Conservation (phyloP, 768 basidiomycete genomes). For the Boletus rubescentipes region DNA sequence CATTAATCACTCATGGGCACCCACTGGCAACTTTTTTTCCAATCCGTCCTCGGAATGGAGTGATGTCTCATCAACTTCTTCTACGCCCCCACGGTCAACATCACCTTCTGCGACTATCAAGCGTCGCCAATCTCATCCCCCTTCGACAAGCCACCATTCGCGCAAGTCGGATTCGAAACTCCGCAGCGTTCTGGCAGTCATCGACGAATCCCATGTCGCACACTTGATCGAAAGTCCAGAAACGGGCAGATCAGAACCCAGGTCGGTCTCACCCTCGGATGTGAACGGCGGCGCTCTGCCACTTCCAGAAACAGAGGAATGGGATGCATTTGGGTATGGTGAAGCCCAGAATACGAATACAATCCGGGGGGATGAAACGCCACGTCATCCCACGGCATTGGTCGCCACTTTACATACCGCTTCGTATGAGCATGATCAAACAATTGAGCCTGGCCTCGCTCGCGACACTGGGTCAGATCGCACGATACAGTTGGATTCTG, state of each 20-base stretch:
- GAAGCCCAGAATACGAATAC: conserved; percentile 35
- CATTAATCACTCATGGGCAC: conserved; percentile 50
- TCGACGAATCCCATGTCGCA: conserved; percentile 57
- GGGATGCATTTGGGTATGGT: conserved; percentile 42
- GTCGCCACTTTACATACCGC: conserved; percentile 20
- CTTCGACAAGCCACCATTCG: conserved; percentile 35
- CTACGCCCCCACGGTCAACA: conserved; percentile 48
- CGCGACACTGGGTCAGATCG: conserved; percentile 27
- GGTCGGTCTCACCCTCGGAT: conserved; percentile 27
- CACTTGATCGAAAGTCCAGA: conserved; percentile 29
- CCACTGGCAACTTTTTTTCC: conserved; percentile 47
- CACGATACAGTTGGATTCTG: conserved; percentile 26
- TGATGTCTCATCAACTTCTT: conserved; percentile 36
- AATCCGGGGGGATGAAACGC: conserved; percentile 43
- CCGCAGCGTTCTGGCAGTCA: conserved; percentile 66
- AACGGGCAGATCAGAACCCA: conserved; percentile 15
- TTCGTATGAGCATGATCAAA: conserved; percentile 25
- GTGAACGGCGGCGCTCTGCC: conserved; percentile 26
- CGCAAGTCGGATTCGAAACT: conserved; percentile 68
- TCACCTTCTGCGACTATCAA: conserved; percentile 45
- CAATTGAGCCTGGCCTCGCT: conserved; percentile 14
- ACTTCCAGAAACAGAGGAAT: conserved; percentile 34
- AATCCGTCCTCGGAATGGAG: conserved; percentile 60
- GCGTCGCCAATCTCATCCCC: conserved; percentile 55
- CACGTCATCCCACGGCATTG: conserved; percentile 40